Conservation (phyloP, 495 filamentous ascomycete species). For the Neurospora terricola region DNA sequence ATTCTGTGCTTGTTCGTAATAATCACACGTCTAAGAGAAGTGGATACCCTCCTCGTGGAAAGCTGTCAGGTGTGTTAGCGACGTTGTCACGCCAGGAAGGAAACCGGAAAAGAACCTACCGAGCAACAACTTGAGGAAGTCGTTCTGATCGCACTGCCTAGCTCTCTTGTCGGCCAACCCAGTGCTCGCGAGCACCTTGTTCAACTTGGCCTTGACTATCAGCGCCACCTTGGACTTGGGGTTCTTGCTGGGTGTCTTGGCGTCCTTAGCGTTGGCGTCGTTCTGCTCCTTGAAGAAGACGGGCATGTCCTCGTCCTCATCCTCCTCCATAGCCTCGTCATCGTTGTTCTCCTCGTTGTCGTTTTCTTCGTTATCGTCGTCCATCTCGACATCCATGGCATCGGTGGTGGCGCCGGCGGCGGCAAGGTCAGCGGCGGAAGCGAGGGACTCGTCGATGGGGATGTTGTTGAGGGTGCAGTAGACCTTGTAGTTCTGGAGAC, state of each 20-base stretch:
- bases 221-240: conserved; percentile 63
- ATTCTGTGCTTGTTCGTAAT: neutral
- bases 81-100: conserved; percentile 13
- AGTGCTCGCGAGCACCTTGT: conserved; percentile 68
- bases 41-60: conserved; percentile 91
- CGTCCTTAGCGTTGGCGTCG: conserved; percentile 34
- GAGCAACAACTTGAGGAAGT: conserved; percentile 56
- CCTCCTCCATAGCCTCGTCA: conserved; percentile 28
- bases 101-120: conserved; percentile 2
- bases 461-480: conserved; percentile 82
- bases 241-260: conserved; percentile 40
- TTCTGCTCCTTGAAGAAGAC: conserved; percentile 68
- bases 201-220: conserved; percentile 71
- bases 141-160: conserved; percentile 78
- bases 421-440: conserved; percentile 22
- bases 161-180: conserved; percentile 70
- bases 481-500: conserved; percentile 60
- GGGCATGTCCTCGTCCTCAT: conserved; percentile 46
- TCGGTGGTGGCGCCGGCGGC: conserved; percentile 45
- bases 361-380: conserved; percentile 40
- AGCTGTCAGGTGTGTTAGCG: conserved; percentile 15
- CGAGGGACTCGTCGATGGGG: conserved; percentile 58
- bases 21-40: conserved; percentile 49
- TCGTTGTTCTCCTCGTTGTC: conserved; percentile 40
- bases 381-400: conserved; percentile 46